Percentiles rank a stretch among this genome's conserved stretches.
phyloP scores from a whole-genome alignment of 345 rosid genomes.

The Eucalyptus virginea region DNA sequence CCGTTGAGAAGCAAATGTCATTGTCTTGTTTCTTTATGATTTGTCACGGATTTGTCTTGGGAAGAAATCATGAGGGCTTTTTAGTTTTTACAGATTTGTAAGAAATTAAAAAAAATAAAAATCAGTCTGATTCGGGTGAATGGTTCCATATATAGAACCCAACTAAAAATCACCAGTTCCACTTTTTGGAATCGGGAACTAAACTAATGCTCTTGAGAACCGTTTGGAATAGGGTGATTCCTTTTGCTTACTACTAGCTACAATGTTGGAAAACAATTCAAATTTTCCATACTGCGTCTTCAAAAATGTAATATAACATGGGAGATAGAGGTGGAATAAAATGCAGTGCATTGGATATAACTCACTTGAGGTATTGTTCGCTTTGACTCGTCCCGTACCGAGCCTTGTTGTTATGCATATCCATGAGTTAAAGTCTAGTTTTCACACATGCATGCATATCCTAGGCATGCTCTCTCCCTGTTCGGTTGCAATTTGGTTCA shows the following conservation, averaged over 20 bases:
- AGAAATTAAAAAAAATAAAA: not conserved
- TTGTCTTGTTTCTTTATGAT: not conserved
- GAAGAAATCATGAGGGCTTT: not conserved
- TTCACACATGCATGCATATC: too few relatives aligned
- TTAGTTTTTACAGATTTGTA: not conserved
- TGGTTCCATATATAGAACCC: too few relatives aligned
- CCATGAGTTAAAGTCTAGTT: not conserved
- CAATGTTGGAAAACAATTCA: not conserved
- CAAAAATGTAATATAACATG: not conserved
- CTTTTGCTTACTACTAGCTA: not conserved
- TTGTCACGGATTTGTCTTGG: not conserved
- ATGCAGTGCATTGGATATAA: not conserved
- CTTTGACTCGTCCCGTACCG: not conserved
- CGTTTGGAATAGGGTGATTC: not conserved
- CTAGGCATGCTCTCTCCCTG: not conserved
- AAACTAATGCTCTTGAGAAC: not conserved
- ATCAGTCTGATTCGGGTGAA: accelerated
- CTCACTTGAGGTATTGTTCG: not conserved
- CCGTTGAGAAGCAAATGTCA: not conserved
- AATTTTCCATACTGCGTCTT: not conserved
- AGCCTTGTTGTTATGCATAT: not conserved
- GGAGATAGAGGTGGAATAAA: not conserved
- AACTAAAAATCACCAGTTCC: accelerated
- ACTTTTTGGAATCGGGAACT: too few relatives aligned
- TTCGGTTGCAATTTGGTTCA: not conserved